Evolutionary conservation across 352 stramenopile genomes (phyloP).

Genomic region (Globisporangium uncinulatum): DNA sequence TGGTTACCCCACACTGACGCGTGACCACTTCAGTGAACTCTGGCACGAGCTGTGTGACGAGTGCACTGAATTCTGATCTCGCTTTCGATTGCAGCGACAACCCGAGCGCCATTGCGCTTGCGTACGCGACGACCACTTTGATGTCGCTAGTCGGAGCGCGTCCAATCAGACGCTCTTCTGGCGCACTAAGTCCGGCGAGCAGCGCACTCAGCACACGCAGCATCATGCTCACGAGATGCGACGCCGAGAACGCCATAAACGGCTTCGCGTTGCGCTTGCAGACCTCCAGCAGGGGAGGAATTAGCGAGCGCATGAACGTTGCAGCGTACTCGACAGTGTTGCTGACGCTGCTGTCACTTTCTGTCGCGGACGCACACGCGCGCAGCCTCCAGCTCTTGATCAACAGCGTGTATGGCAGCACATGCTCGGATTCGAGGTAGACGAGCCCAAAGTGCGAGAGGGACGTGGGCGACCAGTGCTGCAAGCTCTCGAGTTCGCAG

Average conservation of each 20-base stretch:
- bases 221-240: constrained; percentile 40
- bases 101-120: constrained; percentile 26
- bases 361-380: constrained; percentile 14
- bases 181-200: constrained; percentile 26
- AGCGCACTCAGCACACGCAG: constrained; percentile 32
- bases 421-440: constrained; percentile 42
- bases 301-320: constrained; percentile 42
- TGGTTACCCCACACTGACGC: constrained; percentile 13
- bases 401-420: constrained; percentile 53
- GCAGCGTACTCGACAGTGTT: constrained; percentile 21
- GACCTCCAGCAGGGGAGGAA: constrained; percentile 44
- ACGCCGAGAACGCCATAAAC: constrained; percentile 36
- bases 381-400: constrained; percentile 57
- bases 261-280: constrained; percentile 35
- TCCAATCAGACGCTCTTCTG: constrained; percentile 3
- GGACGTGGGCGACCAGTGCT: constrained; percentile 44
- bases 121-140: constrained; percentile 34
- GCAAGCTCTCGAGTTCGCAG: constrained; percentile 43
- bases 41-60: constrained; percentile 20
- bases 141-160: constrained; percentile 15
- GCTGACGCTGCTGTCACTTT: neutral
- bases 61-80: constrained; percentile 24
- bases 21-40: constrained; percentile 18
- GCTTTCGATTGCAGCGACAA: constrained; percentile 21
- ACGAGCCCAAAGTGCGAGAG: constrained; percentile 51